phyloP scores from a whole-genome alignment of 1,139 yeast species.

The Protomyces inouyei region DNA sequence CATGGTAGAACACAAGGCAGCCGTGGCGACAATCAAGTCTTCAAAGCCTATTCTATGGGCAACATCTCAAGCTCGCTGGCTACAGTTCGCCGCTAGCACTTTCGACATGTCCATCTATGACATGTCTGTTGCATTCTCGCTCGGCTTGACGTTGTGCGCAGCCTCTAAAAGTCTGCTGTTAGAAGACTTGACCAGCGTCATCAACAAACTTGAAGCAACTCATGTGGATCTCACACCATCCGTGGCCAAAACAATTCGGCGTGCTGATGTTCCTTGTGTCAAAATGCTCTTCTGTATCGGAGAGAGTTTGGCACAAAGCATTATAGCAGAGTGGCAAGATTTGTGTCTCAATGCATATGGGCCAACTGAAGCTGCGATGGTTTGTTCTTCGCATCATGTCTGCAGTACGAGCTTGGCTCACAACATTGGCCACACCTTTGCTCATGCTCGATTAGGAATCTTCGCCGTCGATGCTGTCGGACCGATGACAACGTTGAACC shows the following conservation, averaged over 20 bases:
- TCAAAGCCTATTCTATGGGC: slow-evolving; percentile 25
- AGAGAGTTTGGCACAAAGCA: slow-evolving; percentile 30
- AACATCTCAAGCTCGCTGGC: slow-evolving; percentile 11
- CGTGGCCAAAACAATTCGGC: slow-evolving; percentile 31
- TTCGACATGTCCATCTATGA: slow-evolving; percentile 34
- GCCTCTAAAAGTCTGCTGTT: slow-evolving; percentile 29
- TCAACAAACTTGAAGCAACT: slow-evolving; percentile 28
- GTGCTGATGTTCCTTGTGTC: slow-evolving; percentile 30
- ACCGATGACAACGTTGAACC: slow-evolving; percentile 31
- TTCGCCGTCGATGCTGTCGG: slow-evolving; percentile 9
- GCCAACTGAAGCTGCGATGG: slow-evolving; percentile 36
- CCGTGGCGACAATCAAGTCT: slow-evolving; percentile 31
- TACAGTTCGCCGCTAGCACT: slow-evolving; percentile 33
- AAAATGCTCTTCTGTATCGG: slow-evolving; percentile 34
- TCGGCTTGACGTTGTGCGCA: slow-evolving; percentile 33
- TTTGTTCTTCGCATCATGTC: slow-evolving; percentile 31
- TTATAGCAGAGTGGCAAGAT: slow-evolving; percentile 33
- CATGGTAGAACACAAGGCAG: slow-evolving; percentile 30
- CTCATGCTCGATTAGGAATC: slow-evolving; percentile 28
- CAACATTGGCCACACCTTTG: slow-evolving; percentile 33
- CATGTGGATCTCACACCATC: slow-evolving; percentile 35
- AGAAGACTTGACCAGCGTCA: slow-evolving; percentile 30
- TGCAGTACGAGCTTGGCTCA: slow-evolving; percentile 20
- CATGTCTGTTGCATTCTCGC: slow-evolving; percentile 32
- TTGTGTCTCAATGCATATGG: slow-evolving; percentile 34